phyloP scores from a whole-genome alignment of 768 basidiomycete species.

The Paxillus involutus region DNA sequence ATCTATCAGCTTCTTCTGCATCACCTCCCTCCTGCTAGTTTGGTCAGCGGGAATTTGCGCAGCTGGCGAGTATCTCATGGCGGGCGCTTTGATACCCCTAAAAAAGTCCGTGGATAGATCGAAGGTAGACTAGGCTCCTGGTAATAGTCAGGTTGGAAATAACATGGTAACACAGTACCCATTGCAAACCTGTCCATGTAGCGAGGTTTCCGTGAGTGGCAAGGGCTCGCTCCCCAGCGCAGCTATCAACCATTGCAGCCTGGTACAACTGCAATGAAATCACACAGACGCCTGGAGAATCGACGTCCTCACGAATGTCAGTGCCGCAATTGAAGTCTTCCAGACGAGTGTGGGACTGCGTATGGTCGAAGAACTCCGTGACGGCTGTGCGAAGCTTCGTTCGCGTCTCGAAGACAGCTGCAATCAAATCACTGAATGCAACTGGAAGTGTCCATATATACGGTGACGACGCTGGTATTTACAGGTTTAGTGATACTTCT shows the following conservation, averaged over 20 bases:
- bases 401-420: no score
- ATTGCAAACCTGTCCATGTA: no score
- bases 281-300: neutral
- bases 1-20: constrained; percentile 85
- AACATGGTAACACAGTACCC: no score
- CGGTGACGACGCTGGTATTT: neutral
- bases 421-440: no score
- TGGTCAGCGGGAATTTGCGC: constrained; percentile 80
- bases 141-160: neutral
- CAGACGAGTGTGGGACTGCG: constrained; percentile 70
- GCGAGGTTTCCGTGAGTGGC: neutral
- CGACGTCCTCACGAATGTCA: constrained; percentile 37
- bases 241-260: no score
- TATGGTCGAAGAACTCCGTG: constrained; percentile 58
- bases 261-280: no score
- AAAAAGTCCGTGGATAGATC: constrained; percentile 10
- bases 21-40: constrained; percentile 73
- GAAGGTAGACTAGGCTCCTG: constrained; percentile 17
- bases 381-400: no score
- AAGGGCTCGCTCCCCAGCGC: constrained; percentile 7
- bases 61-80: constrained; percentile 70
- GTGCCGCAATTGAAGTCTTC: constrained; percentile 63
- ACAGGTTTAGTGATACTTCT: constrained; percentile 1
- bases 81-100: constrained; percentile 27
- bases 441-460: no score